These are phyloP conservation scores for Malassezia yamatoensis DNA, from an alignment of 1,284 basidiomycete species.

Conservation along the genomic window DNA sequence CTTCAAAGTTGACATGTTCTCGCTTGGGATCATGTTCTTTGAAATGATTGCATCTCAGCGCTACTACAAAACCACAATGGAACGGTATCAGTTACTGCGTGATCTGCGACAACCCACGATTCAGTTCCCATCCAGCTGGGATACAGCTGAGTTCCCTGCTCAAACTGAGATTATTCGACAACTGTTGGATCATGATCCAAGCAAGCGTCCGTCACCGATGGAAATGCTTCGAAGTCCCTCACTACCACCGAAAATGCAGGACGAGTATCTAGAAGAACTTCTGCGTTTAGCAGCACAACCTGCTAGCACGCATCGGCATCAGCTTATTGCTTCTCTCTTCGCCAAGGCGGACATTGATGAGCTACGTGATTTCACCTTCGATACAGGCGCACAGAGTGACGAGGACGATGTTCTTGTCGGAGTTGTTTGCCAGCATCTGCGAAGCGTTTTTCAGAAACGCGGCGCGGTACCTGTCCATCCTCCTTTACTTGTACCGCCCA, in stretches of 20 bases:
- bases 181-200: slow-evolving; percentile 73
- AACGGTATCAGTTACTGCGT: slow-evolving; percentile 72
- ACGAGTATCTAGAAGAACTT: slow-evolving; percentile 73
- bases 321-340: slow-evolving; percentile 30
- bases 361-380: slow-evolving; percentile 67
- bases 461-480: slow-evolving; percentile 79
- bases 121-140: slow-evolving; percentile 67
- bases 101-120: slow-evolving; percentile 64
- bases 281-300: slow-evolving; percentile 63
- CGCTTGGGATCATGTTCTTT: slow-evolving; percentile 85
- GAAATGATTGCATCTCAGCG: slow-evolving; percentile 73
- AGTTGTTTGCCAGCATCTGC: slow-evolving; percentile 66
- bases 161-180: slow-evolving; percentile 61
- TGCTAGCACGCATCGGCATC: slow-evolving; percentile 29
- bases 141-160: slow-evolving; percentile 52
- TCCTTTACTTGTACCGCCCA: slow-evolving; percentile 66
- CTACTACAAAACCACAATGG: slow-evolving; percentile 69
- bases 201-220: slow-evolving; percentile 69
- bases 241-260: slow-evolving; percentile 64
- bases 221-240: slow-evolving; percentile 72
- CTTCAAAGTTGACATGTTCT: slow-evolving; percentile 87
- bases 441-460: slow-evolving; percentile 70
- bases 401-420: slow-evolving; percentile 61
- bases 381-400: slow-evolving; percentile 63
- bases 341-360: slow-evolving; percentile 54